Conservation (phyloP, 2,329 filamentous ascomycete genomes). For the Lachnellula arida region DNA sequence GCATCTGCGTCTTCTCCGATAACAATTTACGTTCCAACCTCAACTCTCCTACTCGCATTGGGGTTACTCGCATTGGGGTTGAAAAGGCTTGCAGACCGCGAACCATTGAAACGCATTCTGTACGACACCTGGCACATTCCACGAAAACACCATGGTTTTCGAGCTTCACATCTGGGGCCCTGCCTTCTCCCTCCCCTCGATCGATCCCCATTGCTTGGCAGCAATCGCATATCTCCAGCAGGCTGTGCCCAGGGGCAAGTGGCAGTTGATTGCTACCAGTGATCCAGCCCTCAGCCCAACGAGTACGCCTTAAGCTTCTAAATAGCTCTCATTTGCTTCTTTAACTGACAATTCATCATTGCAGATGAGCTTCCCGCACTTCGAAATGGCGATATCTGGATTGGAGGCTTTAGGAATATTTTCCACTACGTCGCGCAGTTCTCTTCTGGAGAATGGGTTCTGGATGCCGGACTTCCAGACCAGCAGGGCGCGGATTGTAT, state of each 20-base stretch:
- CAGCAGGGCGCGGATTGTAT: constrained; percentile 43
- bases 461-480: constrained; percentile 40
- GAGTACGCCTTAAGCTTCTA: constrained; percentile 46
- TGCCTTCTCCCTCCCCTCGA: constrained; percentile 81
- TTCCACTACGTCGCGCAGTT: constrained; percentile 41
- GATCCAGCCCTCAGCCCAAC: constrained; percentile 67
- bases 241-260: constrained; percentile 54
- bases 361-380: constrained; percentile 54
- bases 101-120: constrained; percentile 1
- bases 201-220: constrained; percentile 87
- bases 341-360: constrained; percentile 4
- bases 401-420: constrained; percentile 50
- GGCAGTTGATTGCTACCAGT: constrained; percentile 69
- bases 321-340: not conserved
- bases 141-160: constrained; percentile 40
- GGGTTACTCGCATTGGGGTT: too few species aligned
- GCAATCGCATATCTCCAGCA: constrained; percentile 71
- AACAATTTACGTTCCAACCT: not conserved
- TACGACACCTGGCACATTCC: not conserved
- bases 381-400: constrained; percentile 47
- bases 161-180: constrained; percentile 88
- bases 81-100: not conserved
- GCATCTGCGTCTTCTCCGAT: not conserved
- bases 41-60: too few species aligned
- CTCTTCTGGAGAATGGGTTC: constrained; percentile 43